A percentile compares a stretch with the other conserved stretches of the same genome.
These are phyloP conservation scores for Arabis hirsuta DNA, from an alignment of 345 rosid genomes.

Conservation along the genomic window DNA sequence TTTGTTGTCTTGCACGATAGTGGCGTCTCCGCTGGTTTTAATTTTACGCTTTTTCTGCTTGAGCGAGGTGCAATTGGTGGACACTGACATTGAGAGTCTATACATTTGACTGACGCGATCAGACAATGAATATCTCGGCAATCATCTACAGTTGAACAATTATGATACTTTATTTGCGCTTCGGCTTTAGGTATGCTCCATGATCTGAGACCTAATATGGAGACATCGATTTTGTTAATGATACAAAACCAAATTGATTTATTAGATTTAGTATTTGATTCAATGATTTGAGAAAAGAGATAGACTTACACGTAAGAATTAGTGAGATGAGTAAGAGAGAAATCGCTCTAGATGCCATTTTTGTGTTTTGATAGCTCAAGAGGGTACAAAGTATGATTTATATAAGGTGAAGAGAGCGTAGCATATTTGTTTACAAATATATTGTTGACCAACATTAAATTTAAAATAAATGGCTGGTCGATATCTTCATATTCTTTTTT, in stretches of 20 bases:
- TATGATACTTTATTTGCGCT: no score
- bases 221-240: background rate
- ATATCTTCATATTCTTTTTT: background rate
- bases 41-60: no score
- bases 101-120: background rate
- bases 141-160: slow-evolving; percentile 9
- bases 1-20: no score
- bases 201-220: slow-evolving; percentile 21
- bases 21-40: no score
- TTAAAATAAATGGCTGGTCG: background rate
- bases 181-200: background rate
- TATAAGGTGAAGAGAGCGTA: background rate
- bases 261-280: background rate
- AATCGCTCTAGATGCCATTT: slow-evolving; percentile 27
- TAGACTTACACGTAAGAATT: slow-evolving; percentile 27
- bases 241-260: background rate
- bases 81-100: slow-evolving; percentile 9
- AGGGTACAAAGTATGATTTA: background rate
- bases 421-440: background rate
- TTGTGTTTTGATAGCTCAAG: slow-evolving; percentile 17
- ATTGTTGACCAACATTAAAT: slow-evolving; percentile 9
- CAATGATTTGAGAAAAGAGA: slow-evolving; percentile 14
- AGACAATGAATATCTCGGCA: slow-evolving; percentile 20
- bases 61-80: background rate
- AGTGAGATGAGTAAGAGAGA: slow-evolving; percentile 22